These are phyloP conservation scores for Asterochloris sp. DNA, from an alignment of 139 green algal species.

Conservation along the genomic window DNA sequence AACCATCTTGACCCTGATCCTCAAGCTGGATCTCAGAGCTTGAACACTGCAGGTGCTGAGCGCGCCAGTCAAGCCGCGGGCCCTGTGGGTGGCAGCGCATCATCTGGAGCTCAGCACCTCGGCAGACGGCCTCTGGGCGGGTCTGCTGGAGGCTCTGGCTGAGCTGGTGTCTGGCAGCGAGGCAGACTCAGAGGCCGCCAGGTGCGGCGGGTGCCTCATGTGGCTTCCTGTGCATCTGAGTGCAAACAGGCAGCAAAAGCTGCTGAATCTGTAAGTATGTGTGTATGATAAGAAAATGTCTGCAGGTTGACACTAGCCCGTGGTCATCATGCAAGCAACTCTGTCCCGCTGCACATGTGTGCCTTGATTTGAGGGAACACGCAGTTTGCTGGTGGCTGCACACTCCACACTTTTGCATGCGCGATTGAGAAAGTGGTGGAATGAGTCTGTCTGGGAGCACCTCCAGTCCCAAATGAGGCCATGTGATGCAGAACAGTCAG, in stretches of 20 bases:
- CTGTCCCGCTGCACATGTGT: no score
- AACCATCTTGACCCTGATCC: neutral
- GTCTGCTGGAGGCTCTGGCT: conserved; percentile 16
- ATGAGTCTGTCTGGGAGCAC: no score
- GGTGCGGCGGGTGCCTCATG: neutral
- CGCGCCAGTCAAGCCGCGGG: conserved; percentile 41
- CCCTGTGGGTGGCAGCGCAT: conserved; percentile 53
- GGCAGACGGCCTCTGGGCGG: conserved; percentile 36
- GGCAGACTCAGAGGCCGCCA: conserved; percentile 5
- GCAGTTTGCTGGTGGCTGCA: no score
- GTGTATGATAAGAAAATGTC: no score
- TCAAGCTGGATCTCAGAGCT: neutral
- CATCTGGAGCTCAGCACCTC: conserved; percentile 32
- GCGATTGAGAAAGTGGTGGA: no score
- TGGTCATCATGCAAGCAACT: no score
- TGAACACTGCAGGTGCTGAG: conserved; percentile 23
- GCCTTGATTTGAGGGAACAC: no score
- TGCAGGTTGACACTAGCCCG: no score
- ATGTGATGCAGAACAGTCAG: no score
- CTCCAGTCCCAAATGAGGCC: no score
- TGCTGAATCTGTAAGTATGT: no score
- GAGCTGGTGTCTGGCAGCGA: conserved; percentile 17
- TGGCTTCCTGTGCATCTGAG: neutral
- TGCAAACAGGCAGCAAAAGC: neutral
- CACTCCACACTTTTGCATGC: no score